A percentile compares a stretch with the other conserved stretches of the same genome.
Evolutionary conservation across 768 basidiomycete species (phyloP).

Genomic region (Filobasidium floriforme): DNA sequence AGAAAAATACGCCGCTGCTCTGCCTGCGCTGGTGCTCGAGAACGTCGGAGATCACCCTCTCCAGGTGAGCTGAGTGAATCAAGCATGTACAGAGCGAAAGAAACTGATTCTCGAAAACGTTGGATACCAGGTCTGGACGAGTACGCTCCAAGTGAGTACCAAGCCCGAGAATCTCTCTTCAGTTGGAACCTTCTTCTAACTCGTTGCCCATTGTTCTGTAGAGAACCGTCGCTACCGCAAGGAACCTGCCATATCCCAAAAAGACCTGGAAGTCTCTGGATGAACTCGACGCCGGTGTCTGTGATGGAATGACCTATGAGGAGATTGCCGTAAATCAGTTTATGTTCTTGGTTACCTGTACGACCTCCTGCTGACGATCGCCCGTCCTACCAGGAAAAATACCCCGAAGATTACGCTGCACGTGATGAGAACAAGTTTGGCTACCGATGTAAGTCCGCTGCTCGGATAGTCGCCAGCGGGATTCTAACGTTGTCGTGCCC

Average conservation of each 20-base stretch:
- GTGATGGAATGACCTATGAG: constrained; percentile 98
- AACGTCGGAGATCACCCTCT: constrained; percentile 82
- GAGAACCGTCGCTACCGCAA: constrained; percentile 84
- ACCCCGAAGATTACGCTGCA: constrained; percentile 96
- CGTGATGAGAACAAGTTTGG: constrained; percentile 99
- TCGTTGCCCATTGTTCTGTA: background rate
- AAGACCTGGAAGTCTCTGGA: constrained; percentile 98
- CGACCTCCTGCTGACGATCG: background rate
- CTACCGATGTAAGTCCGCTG: constrained; percentile 57
- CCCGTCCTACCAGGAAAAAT: constrained; percentile 57
- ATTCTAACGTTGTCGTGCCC: background rate
- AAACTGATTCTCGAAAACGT: background rate
- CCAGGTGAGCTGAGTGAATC: constrained; percentile 54
- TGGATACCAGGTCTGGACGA: constrained; percentile 79
- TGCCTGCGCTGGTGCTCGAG: constrained; percentile 78
- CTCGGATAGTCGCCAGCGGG: constrained; percentile 52
- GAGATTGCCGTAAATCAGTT: constrained; percentile 71
- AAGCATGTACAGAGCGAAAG: background rate
- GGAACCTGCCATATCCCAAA: constrained; percentile 72
- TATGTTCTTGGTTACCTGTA: too few species aligned
- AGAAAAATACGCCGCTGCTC: constrained; percentile 70
- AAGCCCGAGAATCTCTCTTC: background rate
- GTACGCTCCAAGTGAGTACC: constrained; percentile 60
- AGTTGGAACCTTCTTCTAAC: background rate
- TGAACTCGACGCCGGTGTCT: constrained; percentile 96